Evolutionary conservation across 78 protist genomes (phyloP), one percentile per base, ranked within the genome.

Genomic region (Guillardia theta): DNA sequence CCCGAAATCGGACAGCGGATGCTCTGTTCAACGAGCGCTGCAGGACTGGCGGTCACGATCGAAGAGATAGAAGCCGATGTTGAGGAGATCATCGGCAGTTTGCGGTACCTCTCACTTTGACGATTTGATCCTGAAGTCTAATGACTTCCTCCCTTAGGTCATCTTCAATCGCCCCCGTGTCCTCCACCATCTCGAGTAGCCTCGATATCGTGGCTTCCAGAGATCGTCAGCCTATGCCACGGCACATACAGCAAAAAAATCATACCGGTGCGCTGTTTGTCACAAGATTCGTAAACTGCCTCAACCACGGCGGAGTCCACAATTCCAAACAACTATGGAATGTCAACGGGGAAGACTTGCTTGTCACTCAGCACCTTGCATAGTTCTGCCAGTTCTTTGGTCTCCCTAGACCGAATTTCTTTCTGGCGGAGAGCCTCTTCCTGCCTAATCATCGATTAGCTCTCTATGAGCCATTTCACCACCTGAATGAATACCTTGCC

Each of bases 1-100:
- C 48, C 90, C 6, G 90, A 78, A 30, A 78, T 78, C 15, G 90
- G 90, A 30, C 90, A 78, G n/a, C 90, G 90, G 33, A 43, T 78
- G 24, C 45, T 44, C 30, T 78, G 39, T 9, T 4, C 18, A 6
- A 78, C 48, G 21, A 78, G 70, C 70, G 70, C 70, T 50, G 58
- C 10, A 15, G 58, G 15, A 15, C 58, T 19, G 58, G 58, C 58
- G 15, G 58, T 50, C 58, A 50, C 30, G 58, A 50, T 15, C 58
- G 58, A 15, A 15, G 58, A 50, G 58, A 50, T 10, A 10, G 10
- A 15, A 50, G 58, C 10, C 30, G 58, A 15, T 50, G 58, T 50
- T 50, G 10, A 50, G 58, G 30, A 50, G 30, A 50, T 10, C 58
- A 50, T 10, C 58, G 15, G 58, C n/a, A n/a, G n/a, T n/a, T n/a